Conservation (phyloP, 208 protist genomes). For the Borovskyia barvae region DNA sequence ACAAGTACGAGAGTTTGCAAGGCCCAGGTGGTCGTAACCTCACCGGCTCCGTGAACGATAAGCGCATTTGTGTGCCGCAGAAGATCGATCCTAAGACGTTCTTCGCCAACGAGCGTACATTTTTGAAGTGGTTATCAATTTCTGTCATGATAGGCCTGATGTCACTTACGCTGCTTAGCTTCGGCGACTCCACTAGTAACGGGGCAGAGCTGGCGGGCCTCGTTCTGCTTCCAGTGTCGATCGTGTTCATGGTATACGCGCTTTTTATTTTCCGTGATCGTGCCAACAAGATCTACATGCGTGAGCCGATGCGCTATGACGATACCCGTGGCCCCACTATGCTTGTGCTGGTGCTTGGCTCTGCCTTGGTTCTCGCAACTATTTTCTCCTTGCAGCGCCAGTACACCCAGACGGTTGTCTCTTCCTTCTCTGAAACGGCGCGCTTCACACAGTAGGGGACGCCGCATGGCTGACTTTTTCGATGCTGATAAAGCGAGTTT, state of each 20-base stretch:
- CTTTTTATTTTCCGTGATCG: slow-evolving; percentile 86
- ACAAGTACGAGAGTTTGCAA: slow-evolving; percentile 75
- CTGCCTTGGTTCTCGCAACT: slow-evolving; percentile 70
- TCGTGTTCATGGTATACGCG: slow-evolving; percentile 91
- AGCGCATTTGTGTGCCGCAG: slow-evolving; percentile 87
- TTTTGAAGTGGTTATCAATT: slow-evolving; percentile 92
- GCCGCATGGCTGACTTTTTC: neutral
- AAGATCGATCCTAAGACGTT: slow-evolving; percentile 94
- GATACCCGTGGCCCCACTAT: slow-evolving; percentile 87
- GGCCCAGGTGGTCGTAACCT: slow-evolving; percentile 68
- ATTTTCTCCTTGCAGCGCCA: slow-evolving; percentile 86
- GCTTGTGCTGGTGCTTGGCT: slow-evolving; percentile 79
- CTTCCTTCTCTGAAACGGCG: slow-evolving; percentile 56
- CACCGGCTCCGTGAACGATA: slow-evolving; percentile 83
- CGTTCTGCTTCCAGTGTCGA: slow-evolving; percentile 78
- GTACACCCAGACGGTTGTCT: slow-evolving; percentile 55
- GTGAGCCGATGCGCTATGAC: slow-evolving; percentile 90
- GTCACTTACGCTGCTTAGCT: slow-evolving; percentile 84
- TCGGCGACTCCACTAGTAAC: slow-evolving; percentile 76
- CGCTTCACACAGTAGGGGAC: slow-evolving; percentile 37
- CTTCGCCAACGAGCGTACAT: slow-evolving; percentile 92
- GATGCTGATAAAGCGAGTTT: neutral
- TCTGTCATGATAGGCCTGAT: slow-evolving; percentile 88
- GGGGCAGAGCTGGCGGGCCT: slow-evolving; percentile 80
- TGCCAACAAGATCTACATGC: slow-evolving; percentile 91